Evolutionary conservation across 2,329 filamentous ascomycete species (phyloP).

Genomic region (Dendryphion nanum): DNA sequence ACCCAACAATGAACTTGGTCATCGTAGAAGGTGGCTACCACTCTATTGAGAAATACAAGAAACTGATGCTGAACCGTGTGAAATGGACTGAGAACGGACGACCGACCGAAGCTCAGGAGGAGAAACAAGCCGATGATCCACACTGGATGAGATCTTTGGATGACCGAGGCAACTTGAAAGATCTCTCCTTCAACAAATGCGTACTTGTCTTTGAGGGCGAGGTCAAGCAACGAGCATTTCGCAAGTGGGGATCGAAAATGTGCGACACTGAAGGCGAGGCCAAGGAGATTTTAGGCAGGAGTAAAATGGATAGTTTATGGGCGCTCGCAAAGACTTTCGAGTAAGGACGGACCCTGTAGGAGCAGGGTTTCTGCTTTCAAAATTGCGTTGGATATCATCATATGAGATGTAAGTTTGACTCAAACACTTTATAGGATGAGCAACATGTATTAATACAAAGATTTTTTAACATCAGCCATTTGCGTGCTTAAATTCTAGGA

Average conservation of each 20-base stretch:
- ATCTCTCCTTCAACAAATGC: constrained; percentile 80
- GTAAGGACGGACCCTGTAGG: too few species aligned
- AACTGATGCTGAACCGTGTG: constrained; percentile 89
- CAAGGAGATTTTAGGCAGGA: constrained; percentile 71
- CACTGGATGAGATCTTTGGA: constrained; percentile 78
- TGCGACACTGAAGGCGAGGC: constrained; percentile 92
- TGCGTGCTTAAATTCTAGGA: too few species aligned
- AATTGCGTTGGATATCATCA: too few species aligned
- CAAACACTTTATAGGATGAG: too few species aligned
- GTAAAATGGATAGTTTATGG: constrained; percentile 97
- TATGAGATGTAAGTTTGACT: too few species aligned
- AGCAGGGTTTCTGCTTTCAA: too few species aligned
- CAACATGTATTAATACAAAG: too few species aligned
- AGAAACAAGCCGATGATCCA: constrained; percentile 61
- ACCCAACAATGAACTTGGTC: constrained; percentile 84
- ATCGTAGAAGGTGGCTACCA: constrained; percentile 89
- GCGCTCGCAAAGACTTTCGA: constrained; percentile 69
- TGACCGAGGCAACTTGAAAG: constrained; percentile 74
- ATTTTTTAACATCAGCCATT: too few species aligned
- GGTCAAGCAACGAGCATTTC: constrained; percentile 74
- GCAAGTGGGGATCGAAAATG: constrained; percentile 82
- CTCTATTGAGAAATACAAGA: constrained; percentile 81
- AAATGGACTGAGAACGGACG: constrained; percentile 90
- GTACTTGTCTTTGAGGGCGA: constrained; percentile 88
- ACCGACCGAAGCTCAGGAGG: constrained; percentile 58